Base-by-base conservation (phyloP, 768 basidiomycete genomes). In the Boletus rufocinnamomeus region DNA sequence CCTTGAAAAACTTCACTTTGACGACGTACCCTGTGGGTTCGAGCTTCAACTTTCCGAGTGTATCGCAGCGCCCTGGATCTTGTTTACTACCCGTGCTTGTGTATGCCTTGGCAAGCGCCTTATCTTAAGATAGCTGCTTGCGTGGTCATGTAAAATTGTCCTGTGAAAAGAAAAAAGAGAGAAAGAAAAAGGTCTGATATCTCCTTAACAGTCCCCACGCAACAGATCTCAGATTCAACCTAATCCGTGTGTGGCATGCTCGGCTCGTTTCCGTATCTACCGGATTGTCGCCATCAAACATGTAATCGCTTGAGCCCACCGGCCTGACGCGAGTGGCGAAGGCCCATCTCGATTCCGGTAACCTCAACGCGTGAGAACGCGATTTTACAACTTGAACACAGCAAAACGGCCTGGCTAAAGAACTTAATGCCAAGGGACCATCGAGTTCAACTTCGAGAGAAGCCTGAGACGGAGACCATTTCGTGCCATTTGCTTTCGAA, bases 61-160 rank as follows among this genome's bases (percentile, higher is more conserved):
- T 6, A 32, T 52, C 57, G 44, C 38, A 28, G 30, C 44, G 49
- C 49, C 48, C 40, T 50, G 54, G 32, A 30, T 50, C 40, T 50
- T 43, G 28, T 41, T 50, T 51, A 19, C 40, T 45, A 45, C 5
- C 21, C 50, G 25, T 19, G 10, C 46, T 7, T 32, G n/a, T 35
- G 34, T 25, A 11, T n/a, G 14, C 30, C 37, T 41, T 54, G 35
- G 38, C 19, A 6, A 14, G 35, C 28, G 40, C 6, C 21, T 44
- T 32, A 21, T 45, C 40, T 43, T 28, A 30, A 41, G 14, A 40
- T 52, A 37, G 27, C 14, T 13, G 8, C 16, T 4, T 35, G 34
- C 16, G 4, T 50, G 49, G 25, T 52, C 16, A 17, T 37, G 16
- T 16, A 35, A 16, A 37, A 17, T 5, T 14, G 0, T 23, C 34